Base-by-base conservation (phyloP, 2,329 filamentous ascomycete species). In the Fusarium secorum region DNA sequence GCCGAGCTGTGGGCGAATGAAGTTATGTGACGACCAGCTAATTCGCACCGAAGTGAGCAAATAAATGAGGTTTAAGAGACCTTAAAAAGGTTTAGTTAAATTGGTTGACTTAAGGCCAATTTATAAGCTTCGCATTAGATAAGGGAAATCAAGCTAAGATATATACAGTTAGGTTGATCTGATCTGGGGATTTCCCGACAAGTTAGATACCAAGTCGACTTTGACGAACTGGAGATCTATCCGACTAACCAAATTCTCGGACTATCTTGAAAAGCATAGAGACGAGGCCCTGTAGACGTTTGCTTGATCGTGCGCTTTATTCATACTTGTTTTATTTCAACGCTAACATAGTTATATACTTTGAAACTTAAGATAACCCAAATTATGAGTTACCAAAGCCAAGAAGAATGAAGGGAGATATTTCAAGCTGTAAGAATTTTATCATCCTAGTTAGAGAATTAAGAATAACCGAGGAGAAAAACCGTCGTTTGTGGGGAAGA, bases 141-240 rank as follows among this genome's bases (percentile, higher is more conserved):
- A n/a, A n/a, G n/a, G n/a, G n/a, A n/a, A n/a, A n/a, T n/a, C n/a
- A n/a, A n/a, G n/a, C n/a, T n/a, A n/a, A n/a, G n/a, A n/a, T n/a
- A n/a, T n/a, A n/a, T n/a, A n/a, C n/a, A n/a, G n/a, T n/a, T n/a
- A n/a, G n/a, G n/a, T n/a, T n/a, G n/a, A n/a, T n/a, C n/a, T n/a
- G n/a, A n/a, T n/a, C n/a, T n/a, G n/a, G n/a, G n/a, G n/a, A n/a
- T n/a, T n/a, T n/a, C n/a, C n/a, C n/a, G n/a, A n/a, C n/a, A n/a
- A n/a, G n/a, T 56, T 6, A 39, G 53, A 20, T 56, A 56, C 13
- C n/a, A 45, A 26, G 53, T 56, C 22, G 13, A 56, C 5, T 53
- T 53, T 2, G 2, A 41, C 20, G 2, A 11, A 5, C 18, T 53
- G 35, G 5, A 53, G n/a, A 53, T 11, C 26, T 2, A 30, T 53